Evolutionary conservation across 2,329 filamentous ascomycete genomes (phyloP), one percentile per base, ranked within the genome.

Genomic region (Neofusicoccum sp.): DNA sequence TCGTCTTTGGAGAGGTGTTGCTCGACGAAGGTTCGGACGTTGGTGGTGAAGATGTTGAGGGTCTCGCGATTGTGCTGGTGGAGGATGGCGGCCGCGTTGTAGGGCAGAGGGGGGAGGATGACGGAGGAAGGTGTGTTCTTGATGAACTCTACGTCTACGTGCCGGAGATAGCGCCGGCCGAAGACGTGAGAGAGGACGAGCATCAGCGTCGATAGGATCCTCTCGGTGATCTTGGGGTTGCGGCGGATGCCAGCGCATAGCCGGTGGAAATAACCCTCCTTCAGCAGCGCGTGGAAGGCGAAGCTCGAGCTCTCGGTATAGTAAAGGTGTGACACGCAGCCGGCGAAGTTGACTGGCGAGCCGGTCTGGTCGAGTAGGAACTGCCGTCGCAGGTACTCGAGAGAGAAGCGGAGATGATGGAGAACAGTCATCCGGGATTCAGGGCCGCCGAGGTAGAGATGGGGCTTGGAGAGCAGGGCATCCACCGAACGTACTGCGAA

Each of bases 371-470:
- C 86, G 7, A 94, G 79, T 0, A 94, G 83, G 47, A 85, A 80
- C 67, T 92, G 88, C 39, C 88, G 81, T 22, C 89, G 84, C 0
- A 94, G 81, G 68, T 92, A 94, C 67, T 94, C 90, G 48, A 94
- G 90, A 0, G 90, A 93, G 73, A 94, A 94, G 3, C 91, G 85
- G 6, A 94, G 75, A 70, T 93, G 90, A 71, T 94, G 90, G 58
- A 90, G 82, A 1, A 92, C 86, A 1, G 89, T 85, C 72, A 88
- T 85, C 69, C 87, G 87, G 56, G 87, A 86, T 45, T 87, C 85
- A 2, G 86, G 81, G 0, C 90, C 89, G 48, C 90, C 90, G 2
- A 93, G 81, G 66, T 89, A 92, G 6, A 93, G 75, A 34, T 88
- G 82, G 3, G 87, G 87, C 68, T 92, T 88, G 0, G 89, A 89